Base-by-base conservation (phyloP, 352 stramenopile genomes). In the Globisporangium lucens region DNA sequence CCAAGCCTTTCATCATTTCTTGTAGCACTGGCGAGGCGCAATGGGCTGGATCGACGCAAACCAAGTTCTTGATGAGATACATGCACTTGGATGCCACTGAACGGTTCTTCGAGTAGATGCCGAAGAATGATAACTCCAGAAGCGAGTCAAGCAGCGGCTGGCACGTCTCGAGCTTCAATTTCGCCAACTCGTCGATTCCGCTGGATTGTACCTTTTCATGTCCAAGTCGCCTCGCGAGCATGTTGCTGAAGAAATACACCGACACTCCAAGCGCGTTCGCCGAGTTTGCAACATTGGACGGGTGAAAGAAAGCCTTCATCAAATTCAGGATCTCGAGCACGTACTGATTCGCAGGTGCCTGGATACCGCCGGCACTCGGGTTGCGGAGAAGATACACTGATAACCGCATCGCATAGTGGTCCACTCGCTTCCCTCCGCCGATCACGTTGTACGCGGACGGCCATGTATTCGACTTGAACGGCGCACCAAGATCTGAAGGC, bases 31-130 rank as follows among this genome's bases (percentile, higher is more conserved):
- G 74, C 0, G 61, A 59, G 0, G 77, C 68, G 57, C 74, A 89
- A 30, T 79, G 71, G 2, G 56, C 59, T 3, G 76, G 76, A 61
- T 88, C 76, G 13, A 93, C 74, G 56, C 74, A 87, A 13, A 93
- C 41, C 9, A 89, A 47, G 62, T 80, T 90, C 69, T 90, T 89
- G 75, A 90, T 72, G 27, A 89, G 53, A 46, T 85, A 89, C 75
- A 90, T 90, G 61, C 80, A 89, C 70, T 86, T 87, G 38, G 78
- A 87, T 4, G 83, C 71, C 4, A 91, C 78, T 7, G 74, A 79
- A 13, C 68, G 73, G 61, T 79, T 89, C 68, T 93, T 93, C 8
- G 82, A 89, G 66, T 93, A 93, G 46, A 93, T 89, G 4, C 85
- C 85, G 51, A 88, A 79, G 33, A 86, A 83, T 29, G 76, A 76